Evolutionary conservation across 768 basidiomycete genomes (phyloP).

Genomic region (Calocera cornea): DNA sequence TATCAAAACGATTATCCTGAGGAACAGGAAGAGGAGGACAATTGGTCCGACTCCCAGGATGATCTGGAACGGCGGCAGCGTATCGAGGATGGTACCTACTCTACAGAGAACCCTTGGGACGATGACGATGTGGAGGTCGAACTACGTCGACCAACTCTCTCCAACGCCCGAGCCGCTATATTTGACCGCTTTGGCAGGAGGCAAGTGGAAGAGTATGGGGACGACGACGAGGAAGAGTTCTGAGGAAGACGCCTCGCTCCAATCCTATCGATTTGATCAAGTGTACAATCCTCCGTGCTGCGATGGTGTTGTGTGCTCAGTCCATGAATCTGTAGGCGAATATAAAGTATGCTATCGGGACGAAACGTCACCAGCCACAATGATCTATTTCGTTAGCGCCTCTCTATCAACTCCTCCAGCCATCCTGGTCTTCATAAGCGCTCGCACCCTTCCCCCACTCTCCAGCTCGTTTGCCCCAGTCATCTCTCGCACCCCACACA

Average conservation of each 20-base stretch:
- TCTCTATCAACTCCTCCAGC: too few relatives aligned
- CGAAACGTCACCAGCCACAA: too few relatives aligned
- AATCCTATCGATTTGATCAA: too few relatives aligned
- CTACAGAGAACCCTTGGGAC: background rate
- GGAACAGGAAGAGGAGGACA: background rate
- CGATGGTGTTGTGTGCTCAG: too few relatives aligned
- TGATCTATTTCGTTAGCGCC: too few relatives aligned
- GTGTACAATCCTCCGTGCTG: too few relatives aligned
- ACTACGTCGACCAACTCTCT: background rate
- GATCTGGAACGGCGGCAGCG: background rate
- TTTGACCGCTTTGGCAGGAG: background rate
- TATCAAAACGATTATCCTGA: background rate
- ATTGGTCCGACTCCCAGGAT: background rate
- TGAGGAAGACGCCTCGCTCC: too few relatives aligned
- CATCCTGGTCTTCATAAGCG: slow-evolving; percentile 10
- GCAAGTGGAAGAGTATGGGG: background rate
- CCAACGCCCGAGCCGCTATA: background rate
- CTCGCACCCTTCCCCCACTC: slow-evolving; percentile 23
- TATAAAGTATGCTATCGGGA: too few relatives aligned
- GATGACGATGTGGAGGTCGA: background rate
- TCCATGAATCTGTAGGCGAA: too few relatives aligned
- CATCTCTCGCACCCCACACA: slow-evolving; percentile 24
- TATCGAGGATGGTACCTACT: background rate
- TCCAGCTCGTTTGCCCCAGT: slow-evolving; percentile 25
- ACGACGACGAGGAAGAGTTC: background rate